A percentile compares a stretch with the other conserved stretches of the same genome.
These are phyloP conservation scores for Medicago ruthenica DNA, from an alignment of 306 rosid genomes.

Conservation along the genomic window DNA sequence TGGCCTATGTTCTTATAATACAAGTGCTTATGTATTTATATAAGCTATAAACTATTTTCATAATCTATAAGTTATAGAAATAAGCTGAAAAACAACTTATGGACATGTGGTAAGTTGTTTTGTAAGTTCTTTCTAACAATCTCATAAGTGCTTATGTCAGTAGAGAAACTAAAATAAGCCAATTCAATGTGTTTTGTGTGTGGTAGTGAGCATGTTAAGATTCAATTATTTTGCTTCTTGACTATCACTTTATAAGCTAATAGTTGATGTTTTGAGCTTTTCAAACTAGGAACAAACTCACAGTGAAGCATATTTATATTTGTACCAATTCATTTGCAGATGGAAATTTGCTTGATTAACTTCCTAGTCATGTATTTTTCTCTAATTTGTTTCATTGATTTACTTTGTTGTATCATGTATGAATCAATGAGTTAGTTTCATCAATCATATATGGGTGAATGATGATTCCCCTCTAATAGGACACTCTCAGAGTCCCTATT, in stretches of 20 bases:
- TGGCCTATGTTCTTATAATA: no score
- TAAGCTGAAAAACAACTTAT: no score
- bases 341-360: constrained; percentile 25
- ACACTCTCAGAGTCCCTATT: neutral
- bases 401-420: constrained; percentile 16
- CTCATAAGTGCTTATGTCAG: no score
- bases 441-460: neutral
- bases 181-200: no score
- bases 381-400: constrained; percentile 24
- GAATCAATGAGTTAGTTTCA: constrained; percentile 19
- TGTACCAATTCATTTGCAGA: constrained; percentile 11
- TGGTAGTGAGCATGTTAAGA: neutral
- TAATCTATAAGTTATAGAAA: no score
- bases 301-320: neutral
- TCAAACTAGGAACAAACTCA: neutral
- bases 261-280: neutral
- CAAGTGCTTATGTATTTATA: no score
- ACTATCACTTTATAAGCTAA: constrained; percentile 5
- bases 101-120: no score
- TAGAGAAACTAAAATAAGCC: no score
- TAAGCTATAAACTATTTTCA: no score
- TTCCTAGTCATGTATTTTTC: neutral
- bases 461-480: neutral
- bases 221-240: neutral
- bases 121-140: no score